A percentile compares a stretch with the other conserved stretches of the same genome.
These are phyloP conservation scores for Giardia muris DNA, from an alignment of 208 protist genomes.

Conservation along the genomic window DNA sequence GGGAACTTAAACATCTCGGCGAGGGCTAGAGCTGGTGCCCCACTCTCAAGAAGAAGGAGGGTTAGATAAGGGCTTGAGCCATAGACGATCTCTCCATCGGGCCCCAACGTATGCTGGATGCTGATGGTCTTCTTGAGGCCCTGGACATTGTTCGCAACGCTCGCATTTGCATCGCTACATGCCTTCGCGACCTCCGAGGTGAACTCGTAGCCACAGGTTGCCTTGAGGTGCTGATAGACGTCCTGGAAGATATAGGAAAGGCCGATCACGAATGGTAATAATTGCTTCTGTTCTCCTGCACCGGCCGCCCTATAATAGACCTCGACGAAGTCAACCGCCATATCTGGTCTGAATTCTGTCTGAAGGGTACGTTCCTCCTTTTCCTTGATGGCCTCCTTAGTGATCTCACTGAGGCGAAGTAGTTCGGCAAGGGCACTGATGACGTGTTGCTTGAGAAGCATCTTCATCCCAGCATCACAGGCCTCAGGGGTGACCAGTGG, in stretches of 20 bases:
- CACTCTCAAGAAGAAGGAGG: neutral
- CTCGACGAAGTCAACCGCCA: neutral
- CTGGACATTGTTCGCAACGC: neutral
- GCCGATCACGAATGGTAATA: constrained; percentile 3
- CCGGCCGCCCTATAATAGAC: neutral
- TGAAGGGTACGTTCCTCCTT: neutral
- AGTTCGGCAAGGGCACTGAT: neutral
- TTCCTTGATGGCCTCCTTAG: constrained; percentile 9
- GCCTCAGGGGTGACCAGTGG: neutral
- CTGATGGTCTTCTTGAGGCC: neutral
- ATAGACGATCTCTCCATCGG: neutral
- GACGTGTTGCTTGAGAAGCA: neutral
- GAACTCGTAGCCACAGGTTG: neutral
- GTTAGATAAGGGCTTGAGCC: neutral
- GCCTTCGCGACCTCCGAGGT: neutral
- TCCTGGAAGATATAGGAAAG: constrained; percentile 14
- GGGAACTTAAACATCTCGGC: neutral
- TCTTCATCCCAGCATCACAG: neutral
- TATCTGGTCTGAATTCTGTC: neutral
- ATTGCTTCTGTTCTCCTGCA: neutral
- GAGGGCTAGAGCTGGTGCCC: neutral
- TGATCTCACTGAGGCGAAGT: neutral
- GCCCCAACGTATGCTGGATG: neutral
- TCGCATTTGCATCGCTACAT: neutral
- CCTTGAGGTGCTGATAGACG: constrained; percentile 7